phyloP scores from a whole-genome alignment of 1,284 basidiomycete genomes.

The Rhodotorula sp. region DNA sequence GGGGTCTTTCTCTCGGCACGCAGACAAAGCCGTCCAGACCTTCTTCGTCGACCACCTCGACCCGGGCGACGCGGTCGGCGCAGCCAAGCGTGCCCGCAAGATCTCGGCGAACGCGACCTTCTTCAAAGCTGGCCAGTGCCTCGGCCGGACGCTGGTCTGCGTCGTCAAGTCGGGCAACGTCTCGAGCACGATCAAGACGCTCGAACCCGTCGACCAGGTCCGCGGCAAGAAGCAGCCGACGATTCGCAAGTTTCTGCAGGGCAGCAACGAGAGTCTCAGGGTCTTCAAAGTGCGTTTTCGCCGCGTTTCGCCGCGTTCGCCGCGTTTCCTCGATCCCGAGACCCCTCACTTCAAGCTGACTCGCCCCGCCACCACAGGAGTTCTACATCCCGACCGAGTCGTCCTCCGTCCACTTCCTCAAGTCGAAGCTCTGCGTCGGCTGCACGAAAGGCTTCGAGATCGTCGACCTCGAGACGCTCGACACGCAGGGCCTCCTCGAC shows the following conservation, averaged over 20 bases:
- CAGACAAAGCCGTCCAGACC: constrained; percentile 67
- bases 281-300: constrained; percentile 74
- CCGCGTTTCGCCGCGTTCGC: too few species aligned
- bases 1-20: not conserved
- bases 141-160: constrained; percentile 92
- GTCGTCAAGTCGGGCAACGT: constrained; percentile 85
- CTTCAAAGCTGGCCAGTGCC: constrained; percentile 93
- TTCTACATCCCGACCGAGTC: constrained; percentile 99
- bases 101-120: constrained; percentile 96
- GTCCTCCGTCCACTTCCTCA: constrained; percentile 94
- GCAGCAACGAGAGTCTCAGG: constrained; percentile 89
- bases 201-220: constrained; percentile 91
- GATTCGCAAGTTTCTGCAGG: constrained; percentile 88
- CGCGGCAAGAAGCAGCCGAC: constrained; percentile 66
- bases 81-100: constrained; percentile 87
- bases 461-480: constrained; percentile 93
- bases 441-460: constrained; percentile 99
- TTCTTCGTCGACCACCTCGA: constrained; percentile 94
- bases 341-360: not conserved
- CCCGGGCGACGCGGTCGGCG: constrained; percentile 81
- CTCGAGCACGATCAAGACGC: constrained; percentile 94
- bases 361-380: constrained; percentile 50
- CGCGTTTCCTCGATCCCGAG: too few species aligned
- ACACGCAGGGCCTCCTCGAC: constrained; percentile 93
- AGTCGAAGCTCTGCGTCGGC: constrained; percentile 95